These are phyloP conservation scores for Lepidopterella palustris DNA, from an alignment of 495 filamentous ascomycete genomes.

Conservation along the genomic window DNA sequence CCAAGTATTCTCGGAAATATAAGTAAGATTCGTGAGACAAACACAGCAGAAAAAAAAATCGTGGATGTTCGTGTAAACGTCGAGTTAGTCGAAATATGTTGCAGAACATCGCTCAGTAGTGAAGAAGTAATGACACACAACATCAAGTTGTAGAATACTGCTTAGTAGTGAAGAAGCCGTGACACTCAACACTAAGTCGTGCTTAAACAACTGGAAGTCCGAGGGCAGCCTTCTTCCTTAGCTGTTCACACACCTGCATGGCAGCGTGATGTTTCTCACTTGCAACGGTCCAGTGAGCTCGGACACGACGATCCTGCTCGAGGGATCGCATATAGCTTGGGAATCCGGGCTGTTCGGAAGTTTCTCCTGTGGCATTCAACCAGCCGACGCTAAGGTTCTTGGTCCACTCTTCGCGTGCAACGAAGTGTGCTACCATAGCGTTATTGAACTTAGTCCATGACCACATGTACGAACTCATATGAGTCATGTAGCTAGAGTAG, in stretches of 20 bases:
- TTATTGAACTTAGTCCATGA: slow-evolving; percentile 61
- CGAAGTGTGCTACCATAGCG: slow-evolving; percentile 61
- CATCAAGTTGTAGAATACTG: no score
- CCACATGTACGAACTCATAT: slow-evolving; percentile 62
- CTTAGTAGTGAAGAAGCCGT: background rate
- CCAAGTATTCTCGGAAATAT: no score
- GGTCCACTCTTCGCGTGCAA: slow-evolving; percentile 47
- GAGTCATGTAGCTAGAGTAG: slow-evolving; percentile 54
- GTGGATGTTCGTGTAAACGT: no score
- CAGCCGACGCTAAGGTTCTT: slow-evolving; percentile 39
- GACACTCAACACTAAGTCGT: background rate
- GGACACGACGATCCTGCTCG: slow-evolving; percentile 57
- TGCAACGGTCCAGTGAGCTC: slow-evolving; percentile 58
- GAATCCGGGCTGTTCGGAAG: slow-evolving; percentile 42
- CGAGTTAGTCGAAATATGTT: no score
- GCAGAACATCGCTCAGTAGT: no score
- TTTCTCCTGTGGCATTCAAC: slow-evolving; percentile 51
- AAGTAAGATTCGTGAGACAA: no score
- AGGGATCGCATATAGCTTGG: slow-evolving; percentile 54
- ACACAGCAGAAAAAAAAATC: no score
- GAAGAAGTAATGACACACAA: no score
- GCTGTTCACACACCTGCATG: slow-evolving; percentile 52
- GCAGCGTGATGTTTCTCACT: slow-evolving; percentile 57
- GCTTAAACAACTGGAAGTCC: background rate
- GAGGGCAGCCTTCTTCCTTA: slow-evolving; percentile 30